These are phyloP conservation scores for Lachnellula willkommii DNA, from an alignment of 2,329 filamentous ascomycete species.

Conservation along the genomic window DNA sequence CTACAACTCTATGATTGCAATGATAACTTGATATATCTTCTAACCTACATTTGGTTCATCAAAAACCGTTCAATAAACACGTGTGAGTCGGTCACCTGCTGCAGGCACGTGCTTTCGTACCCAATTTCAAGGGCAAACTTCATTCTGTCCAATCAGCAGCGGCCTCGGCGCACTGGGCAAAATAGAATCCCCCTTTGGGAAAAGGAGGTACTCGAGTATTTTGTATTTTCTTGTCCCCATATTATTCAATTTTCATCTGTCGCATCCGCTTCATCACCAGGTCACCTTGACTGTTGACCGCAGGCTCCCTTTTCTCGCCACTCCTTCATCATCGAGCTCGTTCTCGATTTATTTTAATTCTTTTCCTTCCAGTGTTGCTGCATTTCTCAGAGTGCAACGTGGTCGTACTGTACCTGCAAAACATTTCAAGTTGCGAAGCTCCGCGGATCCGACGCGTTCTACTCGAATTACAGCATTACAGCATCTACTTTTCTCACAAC, in stretches of 20 bases:
- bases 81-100: too few species aligned
- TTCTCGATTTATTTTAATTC: constrained; percentile 9
- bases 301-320: constrained; percentile 31
- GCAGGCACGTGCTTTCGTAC: too few species aligned
- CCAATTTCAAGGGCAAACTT: too few species aligned
- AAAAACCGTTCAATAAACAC: too few species aligned
- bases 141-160: too few species aligned
- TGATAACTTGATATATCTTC: too few species aligned
- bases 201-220: not conserved
- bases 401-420: constrained; percentile 9
- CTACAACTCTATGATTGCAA: too few species aligned
- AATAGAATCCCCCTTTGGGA: not conserved
- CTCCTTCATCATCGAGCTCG: constrained; percentile 36
- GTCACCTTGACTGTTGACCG: constrained; percentile 17
- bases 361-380: constrained; percentile 9
- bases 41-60: too few species aligned
- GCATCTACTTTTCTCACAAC: constrained; percentile 5
- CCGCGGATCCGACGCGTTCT: constrained; percentile 5
- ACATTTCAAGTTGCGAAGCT: constrained; percentile 1
- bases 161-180: not conserved
- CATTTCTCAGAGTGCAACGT: constrained; percentile 21
- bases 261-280: not conserved
- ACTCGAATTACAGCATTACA: constrained; percentile 4
- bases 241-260: constrained; percentile 12
- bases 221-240: constrained; percentile 2